A percentile compares a stretch with the other conserved stretches of the same genome.
Evolutionary conservation across 2,329 filamentous ascomycete species (phyloP).

Genomic region (Colletotrichum phormii): DNA sequence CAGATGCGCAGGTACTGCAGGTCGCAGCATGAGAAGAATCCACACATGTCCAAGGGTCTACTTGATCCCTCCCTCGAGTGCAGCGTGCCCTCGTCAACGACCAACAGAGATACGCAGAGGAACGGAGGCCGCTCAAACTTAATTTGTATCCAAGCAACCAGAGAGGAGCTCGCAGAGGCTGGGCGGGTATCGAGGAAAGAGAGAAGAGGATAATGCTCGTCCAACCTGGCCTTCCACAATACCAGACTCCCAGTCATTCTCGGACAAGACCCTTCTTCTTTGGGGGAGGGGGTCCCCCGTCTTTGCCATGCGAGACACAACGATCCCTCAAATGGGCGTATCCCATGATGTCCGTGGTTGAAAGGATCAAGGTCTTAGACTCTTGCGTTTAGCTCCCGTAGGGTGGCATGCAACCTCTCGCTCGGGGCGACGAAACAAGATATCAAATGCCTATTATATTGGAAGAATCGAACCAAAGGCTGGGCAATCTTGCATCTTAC

Average conservation of each 20-base stretch:
- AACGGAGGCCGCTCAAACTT: constrained; percentile 11
- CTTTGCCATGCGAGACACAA: neutral
- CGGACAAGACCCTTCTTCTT: neutral
- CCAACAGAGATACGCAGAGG: neutral
- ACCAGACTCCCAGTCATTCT: neutral
- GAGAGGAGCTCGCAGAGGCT: neutral
- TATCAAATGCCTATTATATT: neutral
- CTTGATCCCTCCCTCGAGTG: neutral
- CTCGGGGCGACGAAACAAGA: neutral
- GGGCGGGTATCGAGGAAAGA: neutral
- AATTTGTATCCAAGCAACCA: neutral
- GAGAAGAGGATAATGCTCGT: neutral
- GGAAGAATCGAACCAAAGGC: neutral
- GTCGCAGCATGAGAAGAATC: constrained; percentile 7
- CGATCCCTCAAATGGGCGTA: neutral
- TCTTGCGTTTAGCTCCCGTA: neutral
- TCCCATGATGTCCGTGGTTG: neutral
- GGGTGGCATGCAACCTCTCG: neutral
- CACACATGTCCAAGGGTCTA: neutral
- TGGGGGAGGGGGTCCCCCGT: neutral
- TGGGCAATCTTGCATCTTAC: neutral
- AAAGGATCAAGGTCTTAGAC: neutral
- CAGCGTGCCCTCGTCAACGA: neutral
- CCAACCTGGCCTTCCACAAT: neutral
- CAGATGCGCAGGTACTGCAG: constrained; percentile 8